Percentiles rank a stretch among this genome's conserved stretches.
phyloP scores from a whole-genome alignment of 73 alveolate species.

The Diophrys sp. region DNA sequence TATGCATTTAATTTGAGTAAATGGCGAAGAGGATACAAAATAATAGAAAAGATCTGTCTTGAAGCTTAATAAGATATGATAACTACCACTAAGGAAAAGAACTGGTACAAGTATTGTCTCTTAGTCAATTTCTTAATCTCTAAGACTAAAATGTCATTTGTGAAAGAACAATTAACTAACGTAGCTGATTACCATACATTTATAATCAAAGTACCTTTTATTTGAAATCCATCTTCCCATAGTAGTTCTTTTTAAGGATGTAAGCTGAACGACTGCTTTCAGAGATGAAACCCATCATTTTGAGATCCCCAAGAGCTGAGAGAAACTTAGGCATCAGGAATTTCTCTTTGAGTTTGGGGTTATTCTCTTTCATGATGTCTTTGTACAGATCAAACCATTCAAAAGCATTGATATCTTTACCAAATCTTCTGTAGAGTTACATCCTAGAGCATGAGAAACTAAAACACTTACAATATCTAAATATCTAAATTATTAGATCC shows the following conservation, averaged over 20 bases:
- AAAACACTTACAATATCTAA: slow-evolving; percentile 13
- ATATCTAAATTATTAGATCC: slow-evolving; percentile 1
- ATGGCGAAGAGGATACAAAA: neutral
- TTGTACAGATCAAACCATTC: slow-evolving; percentile 28
- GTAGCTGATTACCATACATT: no score
- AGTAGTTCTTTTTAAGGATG: slow-evolving; percentile 51
- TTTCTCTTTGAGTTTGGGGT: neutral
- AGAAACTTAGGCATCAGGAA: slow-evolving; percentile 6
- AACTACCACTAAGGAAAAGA: neutral
- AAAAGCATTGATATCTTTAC: slow-evolving; percentile 41
- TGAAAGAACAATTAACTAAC: neutral
- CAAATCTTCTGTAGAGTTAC: slow-evolving; percentile 30
- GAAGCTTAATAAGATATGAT: neutral
- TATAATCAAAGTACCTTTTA: neutral
- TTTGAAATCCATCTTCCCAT: slow-evolving; percentile 30
- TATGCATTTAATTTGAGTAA: neutral
- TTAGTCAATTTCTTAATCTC: neutral
- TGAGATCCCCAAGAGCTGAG: slow-evolving; percentile 37
- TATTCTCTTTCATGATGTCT: neutral
- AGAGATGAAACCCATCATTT: slow-evolving; percentile 58
- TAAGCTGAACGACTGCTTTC: slow-evolving; percentile 35
- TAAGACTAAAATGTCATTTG: neutral
- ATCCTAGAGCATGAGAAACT: neutral
- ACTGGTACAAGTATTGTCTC: neutral
- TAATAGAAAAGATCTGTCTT: neutral